phyloP scores from a whole-genome alignment of 805 yeast genomes.

The Zygotorulaspora chibaensis region DNA sequence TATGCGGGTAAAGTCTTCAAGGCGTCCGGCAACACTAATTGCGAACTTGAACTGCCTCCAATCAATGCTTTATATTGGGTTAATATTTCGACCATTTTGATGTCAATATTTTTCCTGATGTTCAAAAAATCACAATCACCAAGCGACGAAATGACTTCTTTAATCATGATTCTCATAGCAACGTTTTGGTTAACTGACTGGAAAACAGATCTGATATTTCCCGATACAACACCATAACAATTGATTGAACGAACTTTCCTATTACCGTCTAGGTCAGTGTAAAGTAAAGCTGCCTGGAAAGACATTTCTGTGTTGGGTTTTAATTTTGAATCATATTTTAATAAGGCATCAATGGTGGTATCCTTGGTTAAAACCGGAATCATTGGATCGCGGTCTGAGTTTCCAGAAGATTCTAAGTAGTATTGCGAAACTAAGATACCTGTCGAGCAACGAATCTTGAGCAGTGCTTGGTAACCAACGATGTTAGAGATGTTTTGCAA shows the following conservation, averaged over 20 bases:
- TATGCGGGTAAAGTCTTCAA: slow-evolving; percentile 66
- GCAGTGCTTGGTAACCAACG: slow-evolving; percentile 72
- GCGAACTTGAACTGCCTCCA: slow-evolving; percentile 47
- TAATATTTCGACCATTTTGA: slow-evolving; percentile 50
- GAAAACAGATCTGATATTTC: slow-evolving; percentile 67
- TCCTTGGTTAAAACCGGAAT: slow-evolving; percentile 62
- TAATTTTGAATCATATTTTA: slow-evolving; percentile 67
- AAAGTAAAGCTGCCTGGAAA: slow-evolving; percentile 85
- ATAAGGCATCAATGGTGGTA: slow-evolving; percentile 64
- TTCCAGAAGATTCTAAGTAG: slow-evolving; percentile 54
- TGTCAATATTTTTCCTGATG: slow-evolving; percentile 50
- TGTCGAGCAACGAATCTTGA: slow-evolving; percentile 81
- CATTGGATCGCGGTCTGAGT: slow-evolving; percentile 53
- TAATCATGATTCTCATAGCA: slow-evolving; percentile 48
- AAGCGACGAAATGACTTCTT: slow-evolving; percentile 42
- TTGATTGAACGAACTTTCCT: slow-evolving; percentile 87
- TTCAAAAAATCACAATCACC: slow-evolving; percentile 43
- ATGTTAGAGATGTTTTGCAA: slow-evolving; percentile 47
- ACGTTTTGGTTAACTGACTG: slow-evolving; percentile 77
- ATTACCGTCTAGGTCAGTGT: slow-evolving; percentile 71
- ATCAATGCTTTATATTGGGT: slow-evolving; percentile 53
- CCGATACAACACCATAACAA: slow-evolving; percentile 74
- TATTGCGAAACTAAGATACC: slow-evolving; percentile 80
- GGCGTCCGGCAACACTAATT: slow-evolving; percentile 77
- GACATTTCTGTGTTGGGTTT: slow-evolving; percentile 72